phyloP scores from a whole-genome alignment of 495 filamentous ascomycete genomes.

The Penicillium chermesinum region DNA sequence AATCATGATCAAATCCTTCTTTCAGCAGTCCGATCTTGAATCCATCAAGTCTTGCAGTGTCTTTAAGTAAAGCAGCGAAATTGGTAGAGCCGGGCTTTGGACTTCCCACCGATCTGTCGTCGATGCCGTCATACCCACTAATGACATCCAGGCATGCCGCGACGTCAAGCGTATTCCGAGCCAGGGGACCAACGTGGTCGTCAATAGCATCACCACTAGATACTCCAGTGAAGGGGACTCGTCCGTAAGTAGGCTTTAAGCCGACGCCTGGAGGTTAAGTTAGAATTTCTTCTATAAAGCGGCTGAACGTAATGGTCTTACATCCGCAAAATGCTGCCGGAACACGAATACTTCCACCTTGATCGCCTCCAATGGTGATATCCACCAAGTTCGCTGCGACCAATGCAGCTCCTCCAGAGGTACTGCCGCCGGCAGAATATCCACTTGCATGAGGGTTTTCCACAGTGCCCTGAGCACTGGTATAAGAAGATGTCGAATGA shows the following conservation, averaged over 20 bases:
- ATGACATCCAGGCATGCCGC: slow-evolving; percentile 49
- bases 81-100: slow-evolving; percentile 40
- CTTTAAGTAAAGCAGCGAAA: slow-evolving; percentile 31
- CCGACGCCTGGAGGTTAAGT: slow-evolving; percentile 32
- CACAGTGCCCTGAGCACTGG: slow-evolving; percentile 45
- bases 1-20: slow-evolving; percentile 44
- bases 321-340: slow-evolving; percentile 46
- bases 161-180: slow-evolving; percentile 44
- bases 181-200: slow-evolving; percentile 47
- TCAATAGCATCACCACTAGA: slow-evolving; percentile 40
- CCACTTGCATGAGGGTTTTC: slow-evolving; percentile 47
- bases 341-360: slow-evolving; percentile 57
- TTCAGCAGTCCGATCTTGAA: slow-evolving; percentile 48
- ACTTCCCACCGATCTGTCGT: slow-evolving; percentile 47
- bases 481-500: slow-evolving; percentile 38
- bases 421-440: slow-evolving; percentile 52
- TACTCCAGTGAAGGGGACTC: slow-evolving; percentile 48
- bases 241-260: slow-evolving; percentile 47
- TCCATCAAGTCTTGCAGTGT: slow-evolving; percentile 34
- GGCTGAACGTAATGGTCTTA: slow-evolving; percentile 6
- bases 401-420: slow-evolving; percentile 51
- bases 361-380: slow-evolving; percentile 54
- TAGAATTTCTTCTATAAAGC: neutral
- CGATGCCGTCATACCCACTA: slow-evolving; percentile 52
- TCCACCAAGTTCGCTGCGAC: slow-evolving; percentile 48